These are phyloP conservation scores for Chondrostereum purpureum DNA, from an alignment of 1,284 basidiomycete species.

Conservation along the genomic window DNA sequence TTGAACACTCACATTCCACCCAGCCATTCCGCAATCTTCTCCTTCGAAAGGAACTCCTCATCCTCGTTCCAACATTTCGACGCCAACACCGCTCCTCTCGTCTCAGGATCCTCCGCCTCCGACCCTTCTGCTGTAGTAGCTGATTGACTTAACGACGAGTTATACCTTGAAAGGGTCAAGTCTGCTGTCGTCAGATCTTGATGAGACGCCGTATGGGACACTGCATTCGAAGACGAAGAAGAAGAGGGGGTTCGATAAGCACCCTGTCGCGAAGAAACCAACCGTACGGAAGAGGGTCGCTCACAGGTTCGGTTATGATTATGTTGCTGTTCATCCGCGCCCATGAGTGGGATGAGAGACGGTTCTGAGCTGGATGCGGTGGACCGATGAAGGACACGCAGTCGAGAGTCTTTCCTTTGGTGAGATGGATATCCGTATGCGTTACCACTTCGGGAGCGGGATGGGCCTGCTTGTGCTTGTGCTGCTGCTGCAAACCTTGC, in stretches of 20 bases:
- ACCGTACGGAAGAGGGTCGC: constrained; percentile 16
- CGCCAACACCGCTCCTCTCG: constrained; percentile 69
- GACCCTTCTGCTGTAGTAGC: constrained; percentile 38
- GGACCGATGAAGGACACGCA: constrained; percentile 59
- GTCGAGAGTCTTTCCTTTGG: constrained; percentile 33
- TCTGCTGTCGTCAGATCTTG: constrained; percentile 49
- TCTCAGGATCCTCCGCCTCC: constrained; percentile 54
- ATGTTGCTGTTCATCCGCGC: constrained; percentile 39
- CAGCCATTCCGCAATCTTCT: constrained; percentile 95
- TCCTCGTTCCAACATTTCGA: constrained; percentile 84
- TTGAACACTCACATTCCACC: constrained; percentile 70
- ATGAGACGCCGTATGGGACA: constrained; percentile 34
- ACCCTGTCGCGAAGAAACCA: constrained; percentile 4
- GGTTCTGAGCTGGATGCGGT: constrained; percentile 74
- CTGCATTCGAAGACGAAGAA: constrained; percentile 15
- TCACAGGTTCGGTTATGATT: constrained; percentile 43
- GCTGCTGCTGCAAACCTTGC: no score
- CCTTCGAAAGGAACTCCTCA: constrained; percentile 73
- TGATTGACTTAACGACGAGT: constrained; percentile 36
- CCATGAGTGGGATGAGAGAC: constrained; percentile 58
- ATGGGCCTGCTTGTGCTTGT: no score
- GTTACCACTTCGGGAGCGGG: constrained; percentile 27
- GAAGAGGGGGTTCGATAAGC: constrained; percentile 2
- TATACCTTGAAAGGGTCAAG: constrained; percentile 30
- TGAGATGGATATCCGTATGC: constrained; percentile 25